A percentile compares a stretch with the other conserved stretches of the same genome.
phyloP scores from a whole-genome alignment of 345 rosid species.

The sweet orange (Citrus sinensis) region DNA sequence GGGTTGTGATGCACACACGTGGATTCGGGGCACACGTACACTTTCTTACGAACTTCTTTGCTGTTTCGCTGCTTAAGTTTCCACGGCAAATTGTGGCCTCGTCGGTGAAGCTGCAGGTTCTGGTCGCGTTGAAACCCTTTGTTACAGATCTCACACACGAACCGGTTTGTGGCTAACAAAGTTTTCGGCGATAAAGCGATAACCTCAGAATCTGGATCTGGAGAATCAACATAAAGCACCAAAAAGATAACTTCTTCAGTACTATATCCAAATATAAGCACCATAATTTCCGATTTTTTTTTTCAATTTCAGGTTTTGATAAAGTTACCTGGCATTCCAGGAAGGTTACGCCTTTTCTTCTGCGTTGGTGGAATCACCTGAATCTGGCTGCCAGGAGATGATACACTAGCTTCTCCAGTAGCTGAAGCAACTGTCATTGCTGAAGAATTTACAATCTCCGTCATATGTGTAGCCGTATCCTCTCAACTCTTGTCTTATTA shows the following conservation, averaged over 20 bases:
- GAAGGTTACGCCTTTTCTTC: slow-evolving; percentile 75
- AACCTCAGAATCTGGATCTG: slow-evolving; percentile 82
- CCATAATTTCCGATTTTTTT: neutral
- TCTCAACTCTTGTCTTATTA: neutral
- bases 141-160: slow-evolving; percentile 81
- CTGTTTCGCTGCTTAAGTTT: slow-evolving; percentile 56
- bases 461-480: slow-evolving; percentile 12
- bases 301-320: neutral
- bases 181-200: slow-evolving; percentile 64
- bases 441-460: slow-evolving; percentile 40
- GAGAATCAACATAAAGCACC: neutral
- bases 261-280: neutral
- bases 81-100: slow-evolving; percentile 85
- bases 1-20: slow-evolving; percentile 69
- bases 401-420: slow-evolving; percentile 34
- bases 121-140: slow-evolving; percentile 82
- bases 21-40: slow-evolving; percentile 73
- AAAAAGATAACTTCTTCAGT: neutral
- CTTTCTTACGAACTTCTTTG: slow-evolving; percentile 57
- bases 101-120: slow-evolving; percentile 74
- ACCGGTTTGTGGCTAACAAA: slow-evolving; percentile 57
- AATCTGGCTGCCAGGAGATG: slow-evolving; percentile 29
- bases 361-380: slow-evolving; percentile 26
- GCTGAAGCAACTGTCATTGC: slow-evolving; percentile 40
- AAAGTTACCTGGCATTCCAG: slow-evolving; percentile 75